Percentiles rank a stretch among this genome's conserved stretches.
phyloP scores from a whole-genome alignment of 1,139 yeast genomes.

The Saccharomycopsis hybrid region DNA sequence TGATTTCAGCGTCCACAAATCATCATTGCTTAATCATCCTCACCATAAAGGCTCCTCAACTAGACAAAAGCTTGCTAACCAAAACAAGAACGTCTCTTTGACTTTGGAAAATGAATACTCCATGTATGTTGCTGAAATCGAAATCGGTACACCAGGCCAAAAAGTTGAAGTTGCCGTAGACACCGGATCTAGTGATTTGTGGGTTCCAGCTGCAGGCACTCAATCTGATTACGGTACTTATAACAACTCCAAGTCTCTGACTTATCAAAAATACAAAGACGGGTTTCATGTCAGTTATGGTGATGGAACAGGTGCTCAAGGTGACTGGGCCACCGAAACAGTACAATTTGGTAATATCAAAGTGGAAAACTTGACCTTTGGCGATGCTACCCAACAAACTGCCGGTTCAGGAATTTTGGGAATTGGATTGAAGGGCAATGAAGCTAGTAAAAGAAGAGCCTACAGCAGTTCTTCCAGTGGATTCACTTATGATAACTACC shows the following conservation, averaged over 20 bases:
- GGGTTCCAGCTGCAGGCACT: constrained; percentile 17
- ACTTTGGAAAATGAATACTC: constrained; percentile 17
- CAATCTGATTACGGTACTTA: constrained; percentile 12
- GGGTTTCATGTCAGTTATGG: constrained; percentile 42
- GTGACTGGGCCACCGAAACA: constrained; percentile 59
- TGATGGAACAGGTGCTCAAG: constrained; percentile 54
- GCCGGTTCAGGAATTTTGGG: constrained; percentile 56
- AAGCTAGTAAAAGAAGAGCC: constrained; percentile 36
- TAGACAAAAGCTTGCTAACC: neutral
- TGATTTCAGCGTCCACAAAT: constrained; percentile 1
- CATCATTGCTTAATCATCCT: neutral
- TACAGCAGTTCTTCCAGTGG: constrained; percentile 18
- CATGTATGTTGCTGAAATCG: constrained; percentile 28
- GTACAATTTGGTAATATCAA: constrained; percentile 38
- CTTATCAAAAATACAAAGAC: constrained; percentile 25
- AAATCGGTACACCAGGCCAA: constrained; percentile 31
- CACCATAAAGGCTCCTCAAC: neutral
- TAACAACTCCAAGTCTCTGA: constrained; percentile 18
- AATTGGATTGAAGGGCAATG: constrained; percentile 51
- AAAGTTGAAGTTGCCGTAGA: constrained; percentile 35
- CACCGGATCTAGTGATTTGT: constrained; percentile 44
- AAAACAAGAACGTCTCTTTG: neutral
- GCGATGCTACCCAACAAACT: constrained; percentile 48
- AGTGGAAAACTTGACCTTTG: constrained; percentile 46
- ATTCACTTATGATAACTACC: constrained; percentile 46